Percentiles rank a stretch among this genome's conserved stretches.
Conservation (phyloP, 2,329 filamentous ascomycete species). For the Neocucurbitaria cava region DNA sequence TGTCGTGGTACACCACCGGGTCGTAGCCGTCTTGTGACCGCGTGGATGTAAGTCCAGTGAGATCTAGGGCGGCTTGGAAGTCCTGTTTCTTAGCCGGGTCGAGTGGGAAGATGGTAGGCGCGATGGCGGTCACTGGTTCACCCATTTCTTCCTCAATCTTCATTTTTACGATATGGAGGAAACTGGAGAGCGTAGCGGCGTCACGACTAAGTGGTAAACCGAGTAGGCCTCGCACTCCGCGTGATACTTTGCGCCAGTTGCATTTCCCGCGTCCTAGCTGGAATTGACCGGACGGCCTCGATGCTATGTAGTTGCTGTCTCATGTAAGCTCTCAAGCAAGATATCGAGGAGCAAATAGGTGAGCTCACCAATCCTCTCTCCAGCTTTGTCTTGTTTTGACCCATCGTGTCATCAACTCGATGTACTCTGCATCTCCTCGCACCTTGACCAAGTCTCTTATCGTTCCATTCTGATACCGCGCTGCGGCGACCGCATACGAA, state of each 20-base stretch:
- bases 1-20: conserved; percentile 17
- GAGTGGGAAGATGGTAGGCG: conserved; percentile 24
- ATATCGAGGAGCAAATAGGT: not conserved
- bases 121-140: conserved; percentile 15
- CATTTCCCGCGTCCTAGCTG: conserved; percentile 1
- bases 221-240: conserved; percentile 9
- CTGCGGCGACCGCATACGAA: conserved; percentile 32
- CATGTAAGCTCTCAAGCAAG: not conserved
- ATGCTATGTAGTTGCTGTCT: not conserved
- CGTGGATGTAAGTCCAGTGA: conserved; percentile 19
- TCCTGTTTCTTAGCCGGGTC: conserved; percentile 14
- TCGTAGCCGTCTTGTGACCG: not conserved
- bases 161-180: conserved; percentile 21
- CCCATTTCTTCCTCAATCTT: conserved; percentile 24
- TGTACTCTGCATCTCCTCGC: conserved; percentile 29
- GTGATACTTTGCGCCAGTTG: conserved; percentile 7
- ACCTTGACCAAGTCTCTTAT: conserved; percentile 30
- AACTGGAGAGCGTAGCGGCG: conserved; percentile 20
- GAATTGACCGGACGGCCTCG: not conserved
- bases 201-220: conserved; percentile 21
- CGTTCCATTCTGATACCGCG: conserved; percentile 32
- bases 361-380: conserved; percentile 12
- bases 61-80: conserved; percentile 24
- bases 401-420: conserved; percentile 32
- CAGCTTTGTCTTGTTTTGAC: conserved; percentile 11